Conservation (phyloP, 192 early-diverging fungal genomes). For the Irineochytrium annulatum region DNA sequence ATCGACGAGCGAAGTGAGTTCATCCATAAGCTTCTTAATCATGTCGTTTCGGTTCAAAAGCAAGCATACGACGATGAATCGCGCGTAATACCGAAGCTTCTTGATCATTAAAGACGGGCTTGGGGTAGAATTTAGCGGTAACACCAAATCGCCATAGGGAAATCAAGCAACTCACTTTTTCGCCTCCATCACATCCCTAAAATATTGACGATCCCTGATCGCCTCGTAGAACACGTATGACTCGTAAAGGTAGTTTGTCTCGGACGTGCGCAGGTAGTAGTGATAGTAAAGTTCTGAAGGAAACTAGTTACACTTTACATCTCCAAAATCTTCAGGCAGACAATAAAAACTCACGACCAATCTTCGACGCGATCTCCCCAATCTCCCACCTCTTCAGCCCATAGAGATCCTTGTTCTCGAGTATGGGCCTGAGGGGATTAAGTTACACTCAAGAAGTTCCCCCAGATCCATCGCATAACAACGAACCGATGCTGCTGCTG, state of each 20-base stretch:
- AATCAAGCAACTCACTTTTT: constrained; percentile 66
- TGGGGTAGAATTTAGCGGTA: constrained; percentile 4
- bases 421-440: constrained; percentile 51
- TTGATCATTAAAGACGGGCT: constrained; percentile 93
- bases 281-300: constrained; percentile 50
- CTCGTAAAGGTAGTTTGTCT: constrained; percentile 94
- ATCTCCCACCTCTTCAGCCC: constrained; percentile 97
- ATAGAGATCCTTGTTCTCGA: constrained; percentile 87
- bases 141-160: background rate
- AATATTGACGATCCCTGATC: constrained; percentile 90
- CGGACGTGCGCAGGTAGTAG: constrained; percentile 78
- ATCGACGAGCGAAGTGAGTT: constrained; percentile 78
- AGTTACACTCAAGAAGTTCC: background rate
- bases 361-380: constrained; percentile 97
- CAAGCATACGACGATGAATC: constrained; percentile 93
- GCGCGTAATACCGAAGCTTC: constrained; percentile 94
- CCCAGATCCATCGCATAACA: no score
- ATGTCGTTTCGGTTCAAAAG: constrained; percentile 78
- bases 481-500: constrained; percentile 82
- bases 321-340: constrained; percentile 36
- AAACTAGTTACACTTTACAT: constrained; percentile 28
- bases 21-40: constrained; percentile 78
- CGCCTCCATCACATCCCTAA: constrained; percentile 87
- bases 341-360: constrained; percentile 76
- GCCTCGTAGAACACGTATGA: constrained; percentile 95